Percentiles rank a stretch among this genome's conserved stretches.
phyloP scores from a whole-genome alignment of 2,329 filamentous ascomycete species.

The Pseudopyricularia javanii region DNA sequence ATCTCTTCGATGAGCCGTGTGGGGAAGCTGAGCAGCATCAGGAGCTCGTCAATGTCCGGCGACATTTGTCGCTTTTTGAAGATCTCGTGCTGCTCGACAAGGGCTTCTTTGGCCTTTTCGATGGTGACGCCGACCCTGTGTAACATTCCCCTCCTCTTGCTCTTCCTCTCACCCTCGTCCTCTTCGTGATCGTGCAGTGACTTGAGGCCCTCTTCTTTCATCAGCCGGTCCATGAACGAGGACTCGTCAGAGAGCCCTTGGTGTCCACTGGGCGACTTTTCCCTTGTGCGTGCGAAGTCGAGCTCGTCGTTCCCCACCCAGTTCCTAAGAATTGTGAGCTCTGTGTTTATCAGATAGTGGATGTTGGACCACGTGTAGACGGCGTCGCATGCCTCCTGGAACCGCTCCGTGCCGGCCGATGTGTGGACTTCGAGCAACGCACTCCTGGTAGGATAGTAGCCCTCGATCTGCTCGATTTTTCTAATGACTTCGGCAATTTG shows the following conservation, averaged over 20 bases:
- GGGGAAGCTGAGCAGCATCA: constrained; percentile 94
- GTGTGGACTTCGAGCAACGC: constrained; percentile 66
- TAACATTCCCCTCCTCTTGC: constrained; percentile 62
- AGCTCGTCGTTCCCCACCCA: constrained; percentile 97
- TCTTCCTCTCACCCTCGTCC: constrained; percentile 21
- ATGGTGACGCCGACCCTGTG: constrained; percentile 76
- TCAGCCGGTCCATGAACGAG: constrained; percentile 83
- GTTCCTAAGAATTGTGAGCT: constrained; percentile 78
- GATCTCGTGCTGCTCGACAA: constrained; percentile 73
- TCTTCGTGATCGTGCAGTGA: constrained; percentile 69
- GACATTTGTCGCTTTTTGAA: constrained; percentile 86
- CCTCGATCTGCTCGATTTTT: constrained; percentile 83
- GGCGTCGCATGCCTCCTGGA: constrained; percentile 72
- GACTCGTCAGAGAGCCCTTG: constrained; percentile 77
- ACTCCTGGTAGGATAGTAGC: constrained; percentile 69
- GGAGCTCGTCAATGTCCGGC: constrained; percentile 89
- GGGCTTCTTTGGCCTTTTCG: constrained; percentile 80
- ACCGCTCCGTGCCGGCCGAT: constrained; percentile 62
- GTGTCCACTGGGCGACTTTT: constrained; percentile 48
- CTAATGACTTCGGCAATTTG: constrained; percentile 83
- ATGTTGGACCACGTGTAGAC: constrained; percentile 96
- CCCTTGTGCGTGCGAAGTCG: constrained; percentile 70
- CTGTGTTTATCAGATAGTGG: constrained; percentile 88
- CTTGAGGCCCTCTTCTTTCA: constrained; percentile 91
- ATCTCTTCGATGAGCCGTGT: constrained; percentile 94